Evolutionary conservation across 2,329 filamentous ascomycete species (phyloP), one percentile per base, ranked within the genome.

Genomic region (Coleophoma crateriformis): DNA sequence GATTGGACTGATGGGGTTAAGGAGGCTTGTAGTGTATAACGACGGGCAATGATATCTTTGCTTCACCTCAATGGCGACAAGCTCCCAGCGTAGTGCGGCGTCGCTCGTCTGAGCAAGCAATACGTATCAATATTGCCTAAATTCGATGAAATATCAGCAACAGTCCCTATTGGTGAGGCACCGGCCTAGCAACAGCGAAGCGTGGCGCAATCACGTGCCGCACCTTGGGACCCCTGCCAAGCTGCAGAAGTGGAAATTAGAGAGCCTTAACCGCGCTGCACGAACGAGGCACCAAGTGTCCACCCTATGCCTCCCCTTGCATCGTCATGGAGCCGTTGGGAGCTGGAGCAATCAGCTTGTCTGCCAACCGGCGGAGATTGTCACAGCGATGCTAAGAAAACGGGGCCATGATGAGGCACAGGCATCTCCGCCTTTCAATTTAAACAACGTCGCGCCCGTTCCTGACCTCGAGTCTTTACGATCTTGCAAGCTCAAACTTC

Each of bases 1-100:
- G 70, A 80, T 94, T 62, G 88, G 84, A 0, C 66, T 95, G 64
- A 85, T 84, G 61, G 81, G 81, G 2, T 63, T 94, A 62, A 78
- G 83, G 61, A 74, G 71, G 51, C 57, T 84, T 45, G 75, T 62
- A 47, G 78, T 59, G 39, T 55, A 52, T 5, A 64, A 64, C 47
- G 50, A 58, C 11, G 32, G 2, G n/a, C 19, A 44, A 44, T 44
- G 41, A 44, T n/a, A 44, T 27, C 41, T 20, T 41, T 41, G 17
- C 22, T 17, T 20, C 17, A 13, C 19, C n/a, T 6, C n/a, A n/a
- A 17, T 12, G 7, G 11, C 3, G 38, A 10, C 15, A 7, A 17
- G 5, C 11, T 15, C 17, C 8, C 22, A 10, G 14, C 17, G 15
- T 39, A 39, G 17, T 41, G 15, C 7, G 11, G 15, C 1, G 38